phyloP scores from a whole-genome alignment of 1,284 basidiomycete genomes.

The Omphalotus olearius region DNA sequence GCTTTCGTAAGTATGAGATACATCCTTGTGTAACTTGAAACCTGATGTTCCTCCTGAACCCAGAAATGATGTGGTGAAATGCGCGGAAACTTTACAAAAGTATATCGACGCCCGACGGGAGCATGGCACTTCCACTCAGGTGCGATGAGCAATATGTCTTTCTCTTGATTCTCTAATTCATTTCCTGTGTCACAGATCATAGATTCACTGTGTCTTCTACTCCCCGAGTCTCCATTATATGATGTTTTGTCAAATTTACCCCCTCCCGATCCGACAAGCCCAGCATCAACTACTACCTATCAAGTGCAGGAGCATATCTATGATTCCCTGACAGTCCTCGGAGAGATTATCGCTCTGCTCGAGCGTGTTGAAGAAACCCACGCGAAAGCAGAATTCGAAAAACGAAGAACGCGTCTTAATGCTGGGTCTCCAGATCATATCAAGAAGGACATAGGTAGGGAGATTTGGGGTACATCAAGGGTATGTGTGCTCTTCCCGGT shows the following conservation, averaged over 20 bases:
- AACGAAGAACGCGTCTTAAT: conserved; percentile 69
- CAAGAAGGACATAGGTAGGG: conserved; percentile 60
- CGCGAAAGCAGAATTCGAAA: conserved; percentile 67
- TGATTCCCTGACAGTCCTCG: conserved; percentile 59
- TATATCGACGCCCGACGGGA: conserved; percentile 63
- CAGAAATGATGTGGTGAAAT: conserved; percentile 77
- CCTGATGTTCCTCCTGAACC: neutral
- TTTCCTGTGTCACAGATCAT: conserved; percentile 47
- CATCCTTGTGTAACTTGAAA: neutral
- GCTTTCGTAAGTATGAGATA: conserved; percentile 44
- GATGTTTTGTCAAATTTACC: conserved; percentile 64
- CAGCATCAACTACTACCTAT: conserved; percentile 56
- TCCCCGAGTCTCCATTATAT: conserved; percentile 75
- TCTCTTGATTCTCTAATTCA: conserved; percentile 3
- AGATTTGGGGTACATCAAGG: conserved; percentile 57
- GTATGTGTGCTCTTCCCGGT: conserved; percentile 29
- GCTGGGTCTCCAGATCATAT: conserved; percentile 67
- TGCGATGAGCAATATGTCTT: conserved; percentile 23
- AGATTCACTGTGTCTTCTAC: conserved; percentile 61
- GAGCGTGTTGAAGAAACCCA: conserved; percentile 56
- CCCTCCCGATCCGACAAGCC: conserved; percentile 72
- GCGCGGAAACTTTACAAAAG: conserved; percentile 77
- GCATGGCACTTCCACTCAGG: conserved; percentile 59
- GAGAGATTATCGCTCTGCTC: conserved; percentile 61
- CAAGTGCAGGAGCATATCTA: conserved; percentile 63